These are phyloP conservation scores for Alternaria brassicae DNA, from an alignment of 2,329 filamentous ascomycete genomes.

Conservation along the genomic window DNA sequence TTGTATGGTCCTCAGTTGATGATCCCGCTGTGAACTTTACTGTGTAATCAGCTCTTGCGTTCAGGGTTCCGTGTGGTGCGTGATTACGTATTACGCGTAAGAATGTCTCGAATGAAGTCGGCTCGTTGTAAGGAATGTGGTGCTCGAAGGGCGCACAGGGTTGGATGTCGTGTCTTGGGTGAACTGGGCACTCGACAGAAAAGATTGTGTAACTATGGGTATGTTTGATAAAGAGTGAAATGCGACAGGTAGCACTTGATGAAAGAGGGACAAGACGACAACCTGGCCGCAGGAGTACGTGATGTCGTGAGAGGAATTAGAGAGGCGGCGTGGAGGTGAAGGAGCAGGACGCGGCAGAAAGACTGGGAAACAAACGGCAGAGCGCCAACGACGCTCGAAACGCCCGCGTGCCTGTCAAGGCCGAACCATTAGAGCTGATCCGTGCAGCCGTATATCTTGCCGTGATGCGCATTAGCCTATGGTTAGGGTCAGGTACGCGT, in stretches of 20 bases:
- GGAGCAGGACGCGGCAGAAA: conserved; percentile 15
- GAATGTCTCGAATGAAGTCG: conserved; percentile 20
- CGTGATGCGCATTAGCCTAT: conserved; percentile 26
- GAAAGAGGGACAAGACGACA: conserved; percentile 51
- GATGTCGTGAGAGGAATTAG: conserved; percentile 24
- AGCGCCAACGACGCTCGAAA: conserved; percentile 26
- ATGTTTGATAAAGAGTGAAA: conserved; percentile 42
- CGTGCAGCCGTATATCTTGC: conserved; percentile 35
- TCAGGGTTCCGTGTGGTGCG: conserved; percentile 10
- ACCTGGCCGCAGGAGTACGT: conserved; percentile 46
- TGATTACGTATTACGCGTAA: conserved; percentile 35
- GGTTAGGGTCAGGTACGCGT: conserved; percentile 37
- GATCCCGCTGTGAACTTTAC: conserved; percentile 1
- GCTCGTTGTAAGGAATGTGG: conserved; percentile 42
- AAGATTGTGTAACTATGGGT: conserved; percentile 36
- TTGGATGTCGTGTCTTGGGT: conserved; percentile 34
- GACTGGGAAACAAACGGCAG: conserved; percentile 28
- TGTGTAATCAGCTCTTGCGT: conserved; percentile 19
- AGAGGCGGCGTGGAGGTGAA: conserved; percentile 27
- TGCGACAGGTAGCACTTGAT: conserved; percentile 46
- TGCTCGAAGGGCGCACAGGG: conserved; percentile 18
- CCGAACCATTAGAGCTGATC: conserved; percentile 12
- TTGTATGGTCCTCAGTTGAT: not conserved
- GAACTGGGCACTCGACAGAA: conserved; percentile 43
- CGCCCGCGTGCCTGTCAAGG: conserved; percentile 30